Conservation (phyloP, 306 rosid genomes). For the Dicorynia guianensis region DNA sequence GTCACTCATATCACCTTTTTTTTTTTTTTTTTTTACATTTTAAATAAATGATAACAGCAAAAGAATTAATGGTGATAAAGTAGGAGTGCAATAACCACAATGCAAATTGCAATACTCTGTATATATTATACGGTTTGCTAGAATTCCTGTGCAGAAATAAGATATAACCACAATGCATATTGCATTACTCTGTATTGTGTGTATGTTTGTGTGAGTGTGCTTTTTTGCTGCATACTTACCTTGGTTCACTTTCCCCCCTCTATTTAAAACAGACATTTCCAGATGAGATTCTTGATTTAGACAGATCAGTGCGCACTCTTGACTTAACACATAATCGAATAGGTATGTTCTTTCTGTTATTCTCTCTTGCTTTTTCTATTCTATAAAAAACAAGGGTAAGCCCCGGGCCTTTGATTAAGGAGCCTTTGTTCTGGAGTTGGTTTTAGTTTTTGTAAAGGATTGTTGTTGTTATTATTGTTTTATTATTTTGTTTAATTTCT, state of each 20-base stretch:
- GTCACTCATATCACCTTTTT: no score
- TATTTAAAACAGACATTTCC: slow-evolving; percentile 72
- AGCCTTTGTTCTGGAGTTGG: slow-evolving; percentile 22
- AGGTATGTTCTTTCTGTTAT: slow-evolving; percentile 51
- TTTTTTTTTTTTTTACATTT: no score
- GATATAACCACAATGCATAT: no score
- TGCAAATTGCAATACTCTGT: no score
- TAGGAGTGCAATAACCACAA: no score
- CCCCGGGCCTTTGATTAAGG: slow-evolving; percentile 28
- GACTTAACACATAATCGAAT: slow-evolving; percentile 87
- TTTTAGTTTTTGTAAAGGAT: not conserved
- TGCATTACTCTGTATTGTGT: no score
- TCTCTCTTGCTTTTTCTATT: not conserved
- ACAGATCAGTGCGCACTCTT: slow-evolving; percentile 83
- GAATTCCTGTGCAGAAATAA: not conserved
- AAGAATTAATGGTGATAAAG: no score
- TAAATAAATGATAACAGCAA: no score
- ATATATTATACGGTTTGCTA: not conserved
- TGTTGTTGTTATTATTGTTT: not conserved
- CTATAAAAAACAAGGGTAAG: not conserved
- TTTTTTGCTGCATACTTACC: slow-evolving; percentile 20
- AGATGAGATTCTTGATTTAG: slow-evolving; percentile 76
- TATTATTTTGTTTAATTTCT: slow-evolving; percentile 29
- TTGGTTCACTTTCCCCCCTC: slow-evolving; percentile 14
- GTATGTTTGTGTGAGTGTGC: not conserved